phyloP scores from a whole-genome alignment of 2,329 filamentous ascomycete genomes.

The Colletotrichum liaoningense region DNA sequence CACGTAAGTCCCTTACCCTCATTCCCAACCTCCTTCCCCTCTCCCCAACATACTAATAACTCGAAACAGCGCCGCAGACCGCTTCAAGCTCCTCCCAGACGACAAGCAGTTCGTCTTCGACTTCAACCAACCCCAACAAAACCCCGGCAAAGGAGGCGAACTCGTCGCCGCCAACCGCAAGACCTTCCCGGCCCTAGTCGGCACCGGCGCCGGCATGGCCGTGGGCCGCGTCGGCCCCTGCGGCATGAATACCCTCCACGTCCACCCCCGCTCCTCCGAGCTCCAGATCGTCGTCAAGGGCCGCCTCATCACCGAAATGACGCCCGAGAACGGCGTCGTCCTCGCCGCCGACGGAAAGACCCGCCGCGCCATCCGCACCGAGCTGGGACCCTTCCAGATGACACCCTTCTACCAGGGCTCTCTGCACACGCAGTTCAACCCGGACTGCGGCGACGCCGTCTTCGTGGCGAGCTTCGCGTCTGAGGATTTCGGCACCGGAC shows the following conservation, averaged over 20 bases:
- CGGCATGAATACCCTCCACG: slow-evolving; percentile 68
- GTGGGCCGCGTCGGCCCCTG: slow-evolving; percentile 63
- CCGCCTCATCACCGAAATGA: slow-evolving; percentile 61
- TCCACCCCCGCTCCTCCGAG: slow-evolving; percentile 65
- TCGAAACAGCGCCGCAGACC: slow-evolving; percentile 51
- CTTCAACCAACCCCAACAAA: slow-evolving; percentile 51
- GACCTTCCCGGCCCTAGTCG: slow-evolving; percentile 67
- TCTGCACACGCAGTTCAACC: slow-evolving; percentile 68
- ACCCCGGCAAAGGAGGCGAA: slow-evolving; percentile 56
- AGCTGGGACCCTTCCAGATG: slow-evolving; percentile 57
- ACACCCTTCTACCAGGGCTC: slow-evolving; percentile 66
- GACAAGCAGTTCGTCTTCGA: slow-evolving; percentile 61
- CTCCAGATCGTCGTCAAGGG: slow-evolving; percentile 64
- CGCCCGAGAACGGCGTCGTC: slow-evolving; percentile 62
- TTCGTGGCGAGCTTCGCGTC: slow-evolving; percentile 62
- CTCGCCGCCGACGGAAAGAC: slow-evolving; percentile 46
- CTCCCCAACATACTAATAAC: slow-evolving; percentile 31
- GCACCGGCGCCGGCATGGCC: slow-evolving; percentile 61
- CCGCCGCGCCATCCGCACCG: slow-evolving; percentile 47
- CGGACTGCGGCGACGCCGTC: slow-evolving; percentile 60
- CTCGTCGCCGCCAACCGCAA: slow-evolving; percentile 65
- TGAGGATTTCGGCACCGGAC: slow-evolving; percentile 65
- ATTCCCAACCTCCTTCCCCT: too few relatives aligned
- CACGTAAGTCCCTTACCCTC: slow-evolving; percentile 42
- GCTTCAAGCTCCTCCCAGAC: slow-evolving; percentile 54